Base-by-base conservation (phyloP, 352 stramenopile species). In the Hyaloperonospora brassicae region DNA sequence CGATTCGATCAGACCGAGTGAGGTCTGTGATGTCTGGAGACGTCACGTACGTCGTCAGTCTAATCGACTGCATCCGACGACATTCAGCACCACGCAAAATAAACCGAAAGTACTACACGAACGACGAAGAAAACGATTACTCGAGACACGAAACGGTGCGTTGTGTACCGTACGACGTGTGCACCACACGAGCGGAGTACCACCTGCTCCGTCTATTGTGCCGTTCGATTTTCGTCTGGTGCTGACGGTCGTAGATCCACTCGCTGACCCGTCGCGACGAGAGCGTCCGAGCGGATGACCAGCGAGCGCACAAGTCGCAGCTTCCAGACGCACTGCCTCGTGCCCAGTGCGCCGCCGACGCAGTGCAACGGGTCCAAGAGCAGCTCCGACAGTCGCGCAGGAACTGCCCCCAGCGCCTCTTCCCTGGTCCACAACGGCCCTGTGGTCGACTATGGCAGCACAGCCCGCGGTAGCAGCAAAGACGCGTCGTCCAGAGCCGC, bases 261-360 rank as follows among this genome's bases (percentile, higher is more conserved):
- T 21, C 2, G 22, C 39, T 51, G n/a, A 48, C 23, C 36, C 23
- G 1, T 10, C 11, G 11, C 17, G 14, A 44, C 11, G 9, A 44
- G 17, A 17, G 17, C 43, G 30, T 39, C 45, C 47, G 40, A 17
- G 43, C 24, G 23, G 41, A 67, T 59, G 51, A 50, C 59, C 23
- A 56, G 50, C 34, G 51, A 67, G 39, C 59, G 39, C 35, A 50
- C 47, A 31, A 44, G 46, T 50, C 66, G 50, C 45, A 66, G 17
- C 64, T 66, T 57, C 63, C 59, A 70, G 50, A 70, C 40, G 57
- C 67, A 68, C 52, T 64, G 54, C 36, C 74, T 59, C 56, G 64
- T 60, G 51, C 64, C 55, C 52, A 67, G 58, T 45, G 52, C 22
- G 45, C 66, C 50, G 35, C 68, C 24, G 46, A 41, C 46, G 6